A percentile compares a stretch with the other conserved stretches of the same genome.
These are phyloP conservation scores for Candida anutae DNA, from an alignment of 1,139 yeast species.

Conservation along the genomic window DNA sequence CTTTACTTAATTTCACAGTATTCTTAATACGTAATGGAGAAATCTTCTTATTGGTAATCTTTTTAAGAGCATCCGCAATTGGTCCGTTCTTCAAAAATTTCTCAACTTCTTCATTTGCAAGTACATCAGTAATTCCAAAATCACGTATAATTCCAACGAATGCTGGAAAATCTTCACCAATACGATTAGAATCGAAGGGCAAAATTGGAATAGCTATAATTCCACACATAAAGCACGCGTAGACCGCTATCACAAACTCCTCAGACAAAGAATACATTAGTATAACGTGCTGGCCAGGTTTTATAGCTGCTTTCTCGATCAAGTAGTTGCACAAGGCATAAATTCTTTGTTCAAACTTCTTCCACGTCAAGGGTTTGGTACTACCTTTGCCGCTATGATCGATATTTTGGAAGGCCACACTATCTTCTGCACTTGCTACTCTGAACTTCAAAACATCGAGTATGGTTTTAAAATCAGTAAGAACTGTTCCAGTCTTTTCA, in stretches of 20 bases:
- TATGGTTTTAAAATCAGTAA: slow-evolving; percentile 67
- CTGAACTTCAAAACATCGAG: slow-evolving; percentile 75
- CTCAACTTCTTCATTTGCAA: slow-evolving; percentile 76
- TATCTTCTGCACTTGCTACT: slow-evolving; percentile 66
- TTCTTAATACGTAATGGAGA: slow-evolving; percentile 54
- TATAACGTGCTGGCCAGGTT: slow-evolving; percentile 65
- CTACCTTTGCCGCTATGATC: slow-evolving; percentile 44
- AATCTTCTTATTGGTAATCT: slow-evolving; percentile 33
- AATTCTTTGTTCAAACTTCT: slow-evolving; percentile 68
- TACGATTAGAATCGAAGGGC: slow-evolving; percentile 61
- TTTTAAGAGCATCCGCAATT: slow-evolving; percentile 56
- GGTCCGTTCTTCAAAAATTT: slow-evolving; percentile 62
- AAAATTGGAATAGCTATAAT: slow-evolving; percentile 73
- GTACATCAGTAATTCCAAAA: slow-evolving; percentile 61
- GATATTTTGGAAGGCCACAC: slow-evolving; percentile 69
- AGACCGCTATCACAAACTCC: slow-evolving; percentile 74
- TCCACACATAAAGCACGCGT: slow-evolving; percentile 83
- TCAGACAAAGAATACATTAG: slow-evolving; percentile 84
- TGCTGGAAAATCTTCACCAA: slow-evolving; percentile 70
- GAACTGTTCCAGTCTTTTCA: slow-evolving; percentile 64
- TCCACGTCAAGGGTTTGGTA: slow-evolving; percentile 66
- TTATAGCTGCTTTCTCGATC: slow-evolving; percentile 45
- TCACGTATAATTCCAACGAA: slow-evolving; percentile 61
- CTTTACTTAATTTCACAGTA: slow-evolving; percentile 58
- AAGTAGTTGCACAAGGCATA: slow-evolving; percentile 61